Evolutionary conservation across 768 basidiomycete species (phyloP), one percentile per base, ranked within the genome.

Genomic region (Amanita phalloides): DNA sequence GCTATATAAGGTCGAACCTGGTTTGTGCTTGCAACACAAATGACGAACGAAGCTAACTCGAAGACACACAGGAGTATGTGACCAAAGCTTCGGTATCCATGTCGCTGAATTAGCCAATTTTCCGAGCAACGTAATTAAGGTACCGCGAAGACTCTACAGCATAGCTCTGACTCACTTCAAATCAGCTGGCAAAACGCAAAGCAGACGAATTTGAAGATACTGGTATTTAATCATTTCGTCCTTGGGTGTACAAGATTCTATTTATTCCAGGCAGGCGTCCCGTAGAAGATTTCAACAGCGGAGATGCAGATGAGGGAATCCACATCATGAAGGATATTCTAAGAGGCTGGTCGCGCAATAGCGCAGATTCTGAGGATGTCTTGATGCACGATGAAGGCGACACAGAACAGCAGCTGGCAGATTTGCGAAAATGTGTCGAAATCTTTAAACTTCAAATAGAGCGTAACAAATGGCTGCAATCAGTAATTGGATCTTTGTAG

Each of bases 1-100:
- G 48, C 68, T 98, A 42, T 98, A 98, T 68, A 92, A 93, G 65
- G 94, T 98, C 23, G 84, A 91, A 58, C 87, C 88, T 20, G 95
- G 94, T 90, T 60, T 30, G 76, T 64, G 1, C 38, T 20, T 25
- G 8, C 28, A 23, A 55, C 32, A 25, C 9, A 28, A 21, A 11
- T 28, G 48, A 44, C 28, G 32, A n/a, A 35, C 13, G 11, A 14
- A 45, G 2, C 11, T 17, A 10, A 45, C 28, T 46, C 10, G 17
- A 9, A 23, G 52, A 30, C 25, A 30, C 53, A 30, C 53, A 90
- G 90, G 91, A 11, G 77, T 96, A 20, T 92, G 90, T 42, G 95
- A 98, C 63, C 95, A 97, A 66, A 95, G 91, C 62, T 98, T 97
- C 61, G 96, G 95, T 66, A 98, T 99, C 26, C 93, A 98, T 59